A percentile compares a stretch with the other conserved stretches of the same genome.
These are phyloP conservation scores for Botrytis squamosa DNA, from an alignment of 2,329 filamentous ascomycete genomes.

Conservation along the genomic window DNA sequence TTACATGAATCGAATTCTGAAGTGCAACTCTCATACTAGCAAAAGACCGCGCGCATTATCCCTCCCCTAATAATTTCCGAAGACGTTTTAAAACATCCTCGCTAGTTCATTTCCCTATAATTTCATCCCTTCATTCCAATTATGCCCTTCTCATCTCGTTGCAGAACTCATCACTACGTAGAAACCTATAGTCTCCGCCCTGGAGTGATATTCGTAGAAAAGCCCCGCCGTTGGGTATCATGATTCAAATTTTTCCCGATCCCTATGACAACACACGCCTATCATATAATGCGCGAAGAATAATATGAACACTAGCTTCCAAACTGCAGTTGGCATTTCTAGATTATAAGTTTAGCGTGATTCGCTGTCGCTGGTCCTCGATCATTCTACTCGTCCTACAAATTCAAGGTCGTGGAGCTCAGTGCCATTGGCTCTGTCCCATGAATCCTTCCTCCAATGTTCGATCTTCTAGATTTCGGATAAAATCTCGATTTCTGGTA, in stretches of 20 bases:
- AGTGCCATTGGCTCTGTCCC: slow-evolving; percentile 68
- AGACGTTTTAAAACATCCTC: neutral
- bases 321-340: slow-evolving; percentile 6
- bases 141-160: slow-evolving; percentile 9
- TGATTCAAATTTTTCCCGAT: slow-evolving; percentile 20
- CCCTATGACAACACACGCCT: slow-evolving; percentile 17
- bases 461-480: slow-evolving; percentile 89
- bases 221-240: slow-evolving; percentile 21
- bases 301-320: slow-evolving; percentile 20
- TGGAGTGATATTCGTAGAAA: slow-evolving; percentile 14
- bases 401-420: slow-evolving; percentile 38
- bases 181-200: neutral
- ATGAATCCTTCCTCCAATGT: slow-evolving; percentile 92
- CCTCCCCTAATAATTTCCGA: neutral
- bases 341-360: slow-evolving; percentile 8
- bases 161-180: slow-evolving; percentile 13
- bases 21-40: slow-evolving; percentile 13
- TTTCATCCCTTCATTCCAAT: neutral
- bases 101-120: neutral
- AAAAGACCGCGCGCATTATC: slow-evolving; percentile 5
- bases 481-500: slow-evolving; percentile 77
- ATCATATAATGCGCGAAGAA: slow-evolving; percentile 16
- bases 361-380: neutral
- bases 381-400: slow-evolving; percentile 12
- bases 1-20: slow-evolving; percentile 19